phyloP scores from a whole-genome alignment of 2,329 filamentous ascomycete genomes.

The Diaporthe sp. region DNA sequence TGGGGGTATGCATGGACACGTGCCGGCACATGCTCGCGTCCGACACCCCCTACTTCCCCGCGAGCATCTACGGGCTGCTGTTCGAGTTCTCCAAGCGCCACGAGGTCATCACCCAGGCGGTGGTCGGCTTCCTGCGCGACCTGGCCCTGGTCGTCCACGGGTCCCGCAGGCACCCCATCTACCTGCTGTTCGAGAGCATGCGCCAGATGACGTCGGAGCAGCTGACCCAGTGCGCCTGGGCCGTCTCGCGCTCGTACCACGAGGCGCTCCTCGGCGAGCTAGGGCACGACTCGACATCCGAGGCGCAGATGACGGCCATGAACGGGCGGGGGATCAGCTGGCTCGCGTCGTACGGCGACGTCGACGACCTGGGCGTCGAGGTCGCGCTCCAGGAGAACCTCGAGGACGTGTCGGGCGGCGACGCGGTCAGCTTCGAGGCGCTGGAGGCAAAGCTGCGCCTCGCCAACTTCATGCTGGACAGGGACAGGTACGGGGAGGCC shows the following conservation, averaged over 20 bases:
- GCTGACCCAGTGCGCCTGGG: conserved; percentile 13
- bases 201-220: neutral
- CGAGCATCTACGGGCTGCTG: conserved; percentile 10
- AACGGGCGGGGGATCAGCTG: neutral
- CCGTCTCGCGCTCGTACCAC: neutral
- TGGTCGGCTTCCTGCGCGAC: conserved; percentile 22
- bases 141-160: neutral
- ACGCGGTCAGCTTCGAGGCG: neutral
- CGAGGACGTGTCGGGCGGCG: neutral
- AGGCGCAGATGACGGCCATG: neutral
- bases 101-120: neutral
- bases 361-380: neutral
- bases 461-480: conserved; percentile 22
- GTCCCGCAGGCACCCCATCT: neutral
- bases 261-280: neutral
- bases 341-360: conserved; percentile 2
- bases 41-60: conserved; percentile 12
- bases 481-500: neutral
- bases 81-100: conserved; percentile 28
- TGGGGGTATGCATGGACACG: conserved; percentile 12
- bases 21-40: neutral
- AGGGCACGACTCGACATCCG: neutral
- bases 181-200: neutral
- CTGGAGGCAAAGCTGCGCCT: conserved; percentile 20
- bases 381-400: neutral